Base-by-base conservation (phyloP, 2,329 filamentous ascomycete species). In the Sarocladium strictum region DNA sequence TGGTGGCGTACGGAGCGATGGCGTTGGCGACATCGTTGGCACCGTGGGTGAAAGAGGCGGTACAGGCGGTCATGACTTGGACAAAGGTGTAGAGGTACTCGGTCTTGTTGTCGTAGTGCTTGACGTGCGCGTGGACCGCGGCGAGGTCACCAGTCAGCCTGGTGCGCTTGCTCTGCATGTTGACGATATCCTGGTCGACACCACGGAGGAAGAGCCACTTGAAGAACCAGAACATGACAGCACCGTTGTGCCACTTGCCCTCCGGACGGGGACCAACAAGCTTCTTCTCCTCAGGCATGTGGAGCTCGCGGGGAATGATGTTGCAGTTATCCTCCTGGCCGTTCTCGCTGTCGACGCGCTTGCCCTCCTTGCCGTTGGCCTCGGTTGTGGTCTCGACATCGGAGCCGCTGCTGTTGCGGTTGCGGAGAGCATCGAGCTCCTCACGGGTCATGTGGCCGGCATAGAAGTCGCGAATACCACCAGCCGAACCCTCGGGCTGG, bases 11-110 rank as follows among this genome's bases (percentile, higher is more conserved):
- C 1, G 83, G 84, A 0, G 82, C 83, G 54, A 84, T 76, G 26
- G 83, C 81, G 63, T 78, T 86, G 61, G 79, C 73, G 19, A 87
- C 79, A 58, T 87, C 84, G 65, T 87, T 87, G 60, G 83, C 81
- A 24, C 84, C 84, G 69, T 87, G 83, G 1, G 79, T 79, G 58
- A 86, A 85, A 2, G 81, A 84, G 12, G 82, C 79, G 33, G 82
- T 81, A 59, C 78, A 77, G 11, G 83, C 82, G 4, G 82, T 83
- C 69, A 83, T 72, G 61, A 84, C 67, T 60, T 83, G 81, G 26
- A 82, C 72, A 67, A 81, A 84, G 6, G 77, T 80, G 67, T 80
- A 85, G 50, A 81, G 71, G 68, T 80, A 80, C 66, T 86, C 83
- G 53, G 57, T 53, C 23, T 37, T 47, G 68, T 86, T 86, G 62